phyloP scores from a whole-genome alignment of 177 flowering plant species.

The Vitis hybrid region DNA sequence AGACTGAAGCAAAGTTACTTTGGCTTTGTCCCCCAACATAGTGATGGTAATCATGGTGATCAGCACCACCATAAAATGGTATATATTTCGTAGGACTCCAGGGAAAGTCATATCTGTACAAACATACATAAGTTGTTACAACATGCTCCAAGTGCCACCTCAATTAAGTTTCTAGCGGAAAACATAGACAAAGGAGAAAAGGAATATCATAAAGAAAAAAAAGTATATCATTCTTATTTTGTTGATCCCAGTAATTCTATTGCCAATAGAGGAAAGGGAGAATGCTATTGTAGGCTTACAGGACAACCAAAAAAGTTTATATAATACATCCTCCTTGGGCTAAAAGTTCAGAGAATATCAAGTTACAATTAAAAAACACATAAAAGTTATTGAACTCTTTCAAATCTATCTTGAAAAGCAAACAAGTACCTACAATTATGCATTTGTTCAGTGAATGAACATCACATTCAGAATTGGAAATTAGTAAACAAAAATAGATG shows the following conservation, averaged over 20 bases:
- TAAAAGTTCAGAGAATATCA: too few relatives aligned
- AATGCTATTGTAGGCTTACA: background rate
- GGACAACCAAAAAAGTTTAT: background rate
- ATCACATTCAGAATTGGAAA: background rate
- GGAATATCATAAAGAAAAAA: background rate
- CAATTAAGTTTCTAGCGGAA: background rate
- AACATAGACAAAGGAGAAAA: background rate
- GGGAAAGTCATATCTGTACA: slow-evolving; percentile 80
- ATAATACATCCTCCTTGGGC: background rate
- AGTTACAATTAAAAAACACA: too few relatives aligned
- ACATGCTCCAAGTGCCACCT: background rate
- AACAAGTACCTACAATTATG: too few relatives aligned
- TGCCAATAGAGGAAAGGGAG: background rate
- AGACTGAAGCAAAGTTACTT: slow-evolving; percentile 88
- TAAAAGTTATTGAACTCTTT: too few relatives aligned
- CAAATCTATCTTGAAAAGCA: too few relatives aligned
- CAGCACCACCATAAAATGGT: slow-evolving; percentile 96
- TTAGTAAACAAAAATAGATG: too few relatives aligned
- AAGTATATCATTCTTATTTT: background rate
- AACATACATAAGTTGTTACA: background rate
- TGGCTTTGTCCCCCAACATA: slow-evolving; percentile 95
- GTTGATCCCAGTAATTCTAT: background rate
- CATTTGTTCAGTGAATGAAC: background rate
- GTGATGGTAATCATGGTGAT: slow-evolving; percentile 95
- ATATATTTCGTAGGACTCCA: slow-evolving; percentile 77